Evolutionary conservation across 192 early-diverging fungal genomes (phyloP).

Genomic region (Podochytrium sp.): DNA sequence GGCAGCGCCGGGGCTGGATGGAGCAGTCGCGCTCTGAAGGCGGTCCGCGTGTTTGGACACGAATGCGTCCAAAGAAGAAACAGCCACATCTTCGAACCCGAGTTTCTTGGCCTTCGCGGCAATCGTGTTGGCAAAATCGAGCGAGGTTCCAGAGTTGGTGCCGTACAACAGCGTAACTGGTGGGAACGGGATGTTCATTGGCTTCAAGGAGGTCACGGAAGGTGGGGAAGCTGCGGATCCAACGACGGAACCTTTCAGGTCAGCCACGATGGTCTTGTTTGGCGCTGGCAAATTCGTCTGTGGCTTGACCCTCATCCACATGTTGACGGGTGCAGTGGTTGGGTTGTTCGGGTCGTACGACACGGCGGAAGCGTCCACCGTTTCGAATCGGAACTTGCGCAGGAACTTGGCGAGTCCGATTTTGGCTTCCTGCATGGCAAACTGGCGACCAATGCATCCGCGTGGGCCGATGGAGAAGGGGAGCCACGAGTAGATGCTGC

Average conservation of each 20-base stretch:
- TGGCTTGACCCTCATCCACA: constrained; percentile 27
- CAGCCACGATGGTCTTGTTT: neutral
- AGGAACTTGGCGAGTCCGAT: constrained; percentile 57
- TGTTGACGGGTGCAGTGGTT: constrained; percentile 36
- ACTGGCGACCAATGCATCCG: constrained; percentile 62
- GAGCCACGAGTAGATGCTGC: constrained; percentile 55
- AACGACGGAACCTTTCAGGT: neutral
- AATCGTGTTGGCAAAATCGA: constrained; percentile 55
- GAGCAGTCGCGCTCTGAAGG: neutral
- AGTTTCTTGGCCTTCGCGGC: constrained; percentile 36
- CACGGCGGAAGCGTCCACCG: constrained; percentile 19
- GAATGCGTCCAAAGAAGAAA: constrained; percentile 35
- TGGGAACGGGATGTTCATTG: constrained; percentile 2
- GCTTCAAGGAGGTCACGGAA: neutral
- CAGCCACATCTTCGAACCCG: constrained; percentile 30
- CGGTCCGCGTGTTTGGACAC: constrained; percentile 22
- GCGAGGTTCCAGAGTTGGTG: constrained; percentile 56
- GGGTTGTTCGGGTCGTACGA: constrained; percentile 16
- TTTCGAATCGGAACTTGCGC: constrained; percentile 45
- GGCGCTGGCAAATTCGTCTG: constrained; percentile 13
- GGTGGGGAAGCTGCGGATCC: neutral
- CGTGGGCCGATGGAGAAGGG: constrained; percentile 54
- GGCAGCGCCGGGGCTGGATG: neutral
- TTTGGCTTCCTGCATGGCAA: constrained; percentile 63
- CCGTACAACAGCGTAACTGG: constrained; percentile 55